phyloP scores from a whole-genome alignment of 208 protist species.

The Vickermania spadyakhi region DNA sequence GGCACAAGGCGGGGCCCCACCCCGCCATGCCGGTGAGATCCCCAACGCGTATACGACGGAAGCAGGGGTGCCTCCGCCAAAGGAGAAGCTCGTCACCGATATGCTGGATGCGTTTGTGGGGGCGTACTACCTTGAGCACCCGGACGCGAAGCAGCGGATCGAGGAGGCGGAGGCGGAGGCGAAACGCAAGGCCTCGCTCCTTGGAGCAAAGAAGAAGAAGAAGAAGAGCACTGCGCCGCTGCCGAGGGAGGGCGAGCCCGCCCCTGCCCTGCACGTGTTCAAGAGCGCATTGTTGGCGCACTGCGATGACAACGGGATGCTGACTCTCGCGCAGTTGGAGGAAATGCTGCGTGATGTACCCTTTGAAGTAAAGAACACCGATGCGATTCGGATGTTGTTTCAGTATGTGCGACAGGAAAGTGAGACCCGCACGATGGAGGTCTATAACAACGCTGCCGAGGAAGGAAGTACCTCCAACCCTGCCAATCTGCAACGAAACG shows the following conservation, averaged over 20 bases:
- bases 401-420: slow-evolving; percentile 12
- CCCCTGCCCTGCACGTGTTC: slow-evolving; percentile 32
- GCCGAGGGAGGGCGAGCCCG: slow-evolving; percentile 23
- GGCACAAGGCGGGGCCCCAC: not conserved
- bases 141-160: slow-evolving; percentile 19
- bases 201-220: not conserved
- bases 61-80: not conserved
- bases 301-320: slow-evolving; percentile 29
- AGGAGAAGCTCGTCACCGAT: slow-evolving; percentile 4
- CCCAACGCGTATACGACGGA: not conserved
- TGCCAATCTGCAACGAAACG: not conserved
- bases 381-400: slow-evolving; percentile 18
- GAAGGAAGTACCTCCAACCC: not conserved
- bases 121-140: slow-evolving; percentile 35
- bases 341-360: slow-evolving; percentile 20
- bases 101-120: slow-evolving; percentile 50
- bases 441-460: slow-evolving; percentile 2
- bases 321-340: slow-evolving; percentile 31
- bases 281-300: slow-evolving; percentile 20
- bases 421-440: slow-evolving; percentile 16
- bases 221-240: slow-evolving; percentile 5
- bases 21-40: not conserved
- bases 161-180: slow-evolving; percentile 10
- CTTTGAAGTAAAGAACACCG: slow-evolving; percentile 38
- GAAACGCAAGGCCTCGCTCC: slow-evolving; percentile 2